Evolutionary conservation across 225 moss, liverwort and hornwort species (phyloP), one percentile per base, ranked within the genome.

Genomic region (Neckera pumila): DNA sequence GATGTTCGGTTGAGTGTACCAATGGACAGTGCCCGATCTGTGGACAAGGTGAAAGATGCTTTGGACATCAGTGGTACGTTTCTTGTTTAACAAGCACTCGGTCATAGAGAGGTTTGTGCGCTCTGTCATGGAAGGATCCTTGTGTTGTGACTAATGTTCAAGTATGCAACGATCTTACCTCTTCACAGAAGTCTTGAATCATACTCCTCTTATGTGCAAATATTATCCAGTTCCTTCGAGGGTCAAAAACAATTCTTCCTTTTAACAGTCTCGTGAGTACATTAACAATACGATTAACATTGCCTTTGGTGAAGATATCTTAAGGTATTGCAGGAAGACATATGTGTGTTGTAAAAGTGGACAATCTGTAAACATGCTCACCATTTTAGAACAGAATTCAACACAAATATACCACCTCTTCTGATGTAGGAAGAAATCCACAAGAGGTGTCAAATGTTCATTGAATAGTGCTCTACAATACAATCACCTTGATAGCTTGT

Each of bases 41-140:
- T 92, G 86, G 89, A 92, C 60, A 94, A 94, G 77, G 87, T 94
- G 76, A 92, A 94, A 86, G 92, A 94, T 58, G 91, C 89, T 31
- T 63, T 94, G 77, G 90, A 88, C 69, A 89, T 92, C 38, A 84
- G 47, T 66, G 94, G 94, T 94, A 89, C 8, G 36, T 72, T 85
- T 56, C 34, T 42, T 58, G 36, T 33, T 56, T 17, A 43, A 57
- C 65, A 42, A 43, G 21, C 56, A 42, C 40, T 54, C 23, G 54
- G 47, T 76, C 62, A 6, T n/a, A 36, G 36, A 42, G 57, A 70
- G 22, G 11, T 54, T 62, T 40, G 59, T 40, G 79, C 56, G 40
- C 60, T 80, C 42, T 80, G 43, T 22, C 61, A 30, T 63, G 45
- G 33, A 81, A 81, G 45, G 31, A 43, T 53, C 23, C 53, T 36